phyloP scores from a whole-genome alignment of 345 rosid genomes.

The Euphorbia lathyris region DNA sequence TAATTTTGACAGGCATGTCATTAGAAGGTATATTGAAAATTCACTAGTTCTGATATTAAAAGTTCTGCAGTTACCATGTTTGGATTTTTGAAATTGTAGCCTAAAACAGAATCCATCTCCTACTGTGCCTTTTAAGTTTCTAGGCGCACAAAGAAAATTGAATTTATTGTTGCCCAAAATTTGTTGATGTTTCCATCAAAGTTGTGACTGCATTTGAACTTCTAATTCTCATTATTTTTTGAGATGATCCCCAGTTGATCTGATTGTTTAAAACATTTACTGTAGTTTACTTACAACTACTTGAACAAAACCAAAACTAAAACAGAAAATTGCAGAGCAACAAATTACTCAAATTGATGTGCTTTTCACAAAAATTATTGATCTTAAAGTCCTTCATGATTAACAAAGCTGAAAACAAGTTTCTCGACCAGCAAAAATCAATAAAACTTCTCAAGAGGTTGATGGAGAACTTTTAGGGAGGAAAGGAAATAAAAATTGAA shows the following conservation, averaged over 20 bases:
- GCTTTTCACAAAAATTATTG: too few relatives aligned
- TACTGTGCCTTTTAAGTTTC: neutral
- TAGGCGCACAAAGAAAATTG: neutral
- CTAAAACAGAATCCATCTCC: neutral
- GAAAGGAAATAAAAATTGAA: too few relatives aligned
- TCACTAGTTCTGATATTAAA: neutral
- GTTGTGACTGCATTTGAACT: neutral
- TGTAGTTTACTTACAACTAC: too few relatives aligned
- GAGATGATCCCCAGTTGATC: neutral
- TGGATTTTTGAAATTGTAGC: neutral
- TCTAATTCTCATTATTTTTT: neutral
- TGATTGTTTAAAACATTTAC: neutral
- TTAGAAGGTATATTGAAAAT: slow-evolving; percentile 1
- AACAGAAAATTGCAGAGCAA: too few relatives aligned
- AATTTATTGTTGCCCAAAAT: neutral
- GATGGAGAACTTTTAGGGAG: too few relatives aligned
- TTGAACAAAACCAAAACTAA: too few relatives aligned
- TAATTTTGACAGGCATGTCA: neutral
- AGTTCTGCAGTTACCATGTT: neutral
- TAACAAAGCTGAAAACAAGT: too few relatives aligned
- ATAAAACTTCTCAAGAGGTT: too few relatives aligned
- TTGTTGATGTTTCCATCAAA: neutral
- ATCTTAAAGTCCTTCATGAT: too few relatives aligned
- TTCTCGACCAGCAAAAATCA: too few relatives aligned
- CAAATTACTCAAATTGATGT: too few relatives aligned